phyloP scores from a whole-genome alignment of 2,329 filamentous ascomycete genomes.

The Fusarium tricinctum region DNA sequence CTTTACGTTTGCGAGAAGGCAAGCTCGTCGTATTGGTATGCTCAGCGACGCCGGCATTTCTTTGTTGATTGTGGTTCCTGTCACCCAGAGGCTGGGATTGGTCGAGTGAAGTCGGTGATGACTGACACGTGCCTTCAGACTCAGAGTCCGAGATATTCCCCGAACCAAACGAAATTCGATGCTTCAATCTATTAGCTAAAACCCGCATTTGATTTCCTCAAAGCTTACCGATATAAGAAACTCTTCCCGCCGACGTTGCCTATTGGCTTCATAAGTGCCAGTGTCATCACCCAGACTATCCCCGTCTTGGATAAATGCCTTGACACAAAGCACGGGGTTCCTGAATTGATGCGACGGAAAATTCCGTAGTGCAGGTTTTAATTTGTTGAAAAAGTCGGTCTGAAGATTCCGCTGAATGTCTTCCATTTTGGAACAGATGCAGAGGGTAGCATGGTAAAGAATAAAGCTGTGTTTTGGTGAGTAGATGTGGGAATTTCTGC shows the following conservation, averaged over 20 bases:
- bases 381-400: neutral
- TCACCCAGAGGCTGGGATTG: neutral
- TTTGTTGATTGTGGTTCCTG: no score
- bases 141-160: neutral
- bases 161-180: neutral
- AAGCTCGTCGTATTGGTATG: neutral
- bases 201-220: neutral
- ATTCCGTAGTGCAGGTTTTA: neutral
- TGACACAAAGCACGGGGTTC: neutral
- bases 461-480: neutral
- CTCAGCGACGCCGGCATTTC: no score
- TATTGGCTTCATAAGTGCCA: constrained; percentile 11
- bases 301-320: constrained; percentile 5
- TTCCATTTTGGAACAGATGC: neutral
- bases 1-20: neutral
- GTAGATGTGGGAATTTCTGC: neutral
- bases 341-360: neutral
- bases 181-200: neutral
- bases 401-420: neutral
- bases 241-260: neutral
- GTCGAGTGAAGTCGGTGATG: neutral
- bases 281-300: neutral
- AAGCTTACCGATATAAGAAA: neutral
- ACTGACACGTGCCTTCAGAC: neutral
- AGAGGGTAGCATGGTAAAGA: no score